phyloP scores from a whole-genome alignment of 2,329 filamentous ascomycete genomes.

The Ramularia collo-cygni region DNA sequence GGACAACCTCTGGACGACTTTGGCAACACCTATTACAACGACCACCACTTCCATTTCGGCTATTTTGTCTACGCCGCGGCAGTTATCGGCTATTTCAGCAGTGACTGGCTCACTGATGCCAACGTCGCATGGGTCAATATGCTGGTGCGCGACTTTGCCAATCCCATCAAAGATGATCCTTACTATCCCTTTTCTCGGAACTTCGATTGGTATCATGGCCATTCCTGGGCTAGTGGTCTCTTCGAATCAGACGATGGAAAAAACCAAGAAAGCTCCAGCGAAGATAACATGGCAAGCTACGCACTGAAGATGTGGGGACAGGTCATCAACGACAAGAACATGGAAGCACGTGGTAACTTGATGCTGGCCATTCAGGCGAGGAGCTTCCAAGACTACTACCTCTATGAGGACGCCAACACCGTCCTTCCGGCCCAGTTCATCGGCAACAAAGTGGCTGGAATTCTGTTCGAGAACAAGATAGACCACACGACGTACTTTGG shows the following conservation, averaged over 20 bases:
- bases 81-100: slow-evolving; percentile 72
- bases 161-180: slow-evolving; percentile 62
- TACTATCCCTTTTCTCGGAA: slow-evolving; percentile 74
- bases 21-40: slow-evolving; percentile 79
- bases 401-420: slow-evolving; percentile 64
- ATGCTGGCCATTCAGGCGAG: slow-evolving; percentile 75
- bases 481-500: slow-evolving; percentile 92
- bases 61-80: slow-evolving; percentile 87
- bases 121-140: slow-evolving; percentile 78
- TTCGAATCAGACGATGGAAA: slow-evolving; percentile 67
- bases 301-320: slow-evolving; percentile 91
- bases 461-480: slow-evolving; percentile 83
- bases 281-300: slow-evolving; percentile 83
- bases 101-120: slow-evolving; percentile 55
- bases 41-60: slow-evolving; percentile 61
- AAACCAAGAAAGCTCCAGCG: slow-evolving; percentile 80
- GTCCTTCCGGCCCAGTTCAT: slow-evolving; percentile 71
- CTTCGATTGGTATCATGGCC: slow-evolving; percentile 93
- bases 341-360: slow-evolving; percentile 74
- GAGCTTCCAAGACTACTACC: slow-evolving; percentile 71
- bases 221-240: slow-evolving; percentile 84
- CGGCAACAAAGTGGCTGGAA: slow-evolving; percentile 64
- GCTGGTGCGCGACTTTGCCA: slow-evolving; percentile 76
- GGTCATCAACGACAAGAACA: slow-evolving; percentile 64
- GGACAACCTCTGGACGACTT: slow-evolving; percentile 74